These are phyloP conservation scores for Aspergillus leporis DNA, from an alignment of 495 filamentous ascomycete genomes.

Conservation along the genomic window DNA sequence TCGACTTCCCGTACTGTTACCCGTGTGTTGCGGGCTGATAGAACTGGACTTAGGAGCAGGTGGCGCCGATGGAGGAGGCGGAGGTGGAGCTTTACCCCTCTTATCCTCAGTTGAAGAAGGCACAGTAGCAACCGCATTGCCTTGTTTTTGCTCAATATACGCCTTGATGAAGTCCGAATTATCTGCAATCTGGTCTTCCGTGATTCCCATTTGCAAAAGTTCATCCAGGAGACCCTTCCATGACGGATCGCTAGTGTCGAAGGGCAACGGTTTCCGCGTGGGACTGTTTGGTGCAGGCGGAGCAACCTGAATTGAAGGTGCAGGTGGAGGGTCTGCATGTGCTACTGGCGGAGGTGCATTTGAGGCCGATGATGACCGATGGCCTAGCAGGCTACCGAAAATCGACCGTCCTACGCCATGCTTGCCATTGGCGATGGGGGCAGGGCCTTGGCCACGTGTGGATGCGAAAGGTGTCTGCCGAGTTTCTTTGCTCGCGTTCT, in stretches of 20 bases:
- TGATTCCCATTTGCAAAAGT: slow-evolving; percentile 82
- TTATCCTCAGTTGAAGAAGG: slow-evolving; percentile 40
- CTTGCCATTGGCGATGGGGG: slow-evolving; percentile 50
- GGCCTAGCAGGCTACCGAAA: slow-evolving; percentile 70
- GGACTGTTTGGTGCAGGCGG: slow-evolving; percentile 40
- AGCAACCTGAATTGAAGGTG: slow-evolving; percentile 50
- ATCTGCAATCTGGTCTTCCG: slow-evolving; percentile 86
- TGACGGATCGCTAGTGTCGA: slow-evolving; percentile 80
- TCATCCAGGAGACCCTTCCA: slow-evolving; percentile 86
- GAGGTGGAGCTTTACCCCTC: slow-evolving; percentile 54
- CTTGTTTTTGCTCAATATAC: slow-evolving; percentile 82
- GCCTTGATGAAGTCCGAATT: slow-evolving; percentile 94
- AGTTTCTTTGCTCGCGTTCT: slow-evolving; percentile 87
- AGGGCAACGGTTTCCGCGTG: slow-evolving; percentile 56
- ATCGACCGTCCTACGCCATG: slow-evolving; percentile 48
- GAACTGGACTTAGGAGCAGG: slow-evolving; percentile 46
- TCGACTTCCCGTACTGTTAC: slow-evolving; percentile 58
- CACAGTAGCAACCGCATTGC: slow-evolving; percentile 41
- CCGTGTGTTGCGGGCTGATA: slow-evolving; percentile 71
- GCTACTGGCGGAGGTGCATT: slow-evolving; percentile 45
- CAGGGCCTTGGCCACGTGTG: slow-evolving; percentile 46
- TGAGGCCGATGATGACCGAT: slow-evolving; percentile 64
- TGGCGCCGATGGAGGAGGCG: slow-evolving; percentile 59
- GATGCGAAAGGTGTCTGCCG: slow-evolving; percentile 74
- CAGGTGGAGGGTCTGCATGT: slow-evolving; percentile 48